phyloP scores from a whole-genome alignment of 192 early-diverging fungal species.

The Cladochytrium replicatum region DNA sequence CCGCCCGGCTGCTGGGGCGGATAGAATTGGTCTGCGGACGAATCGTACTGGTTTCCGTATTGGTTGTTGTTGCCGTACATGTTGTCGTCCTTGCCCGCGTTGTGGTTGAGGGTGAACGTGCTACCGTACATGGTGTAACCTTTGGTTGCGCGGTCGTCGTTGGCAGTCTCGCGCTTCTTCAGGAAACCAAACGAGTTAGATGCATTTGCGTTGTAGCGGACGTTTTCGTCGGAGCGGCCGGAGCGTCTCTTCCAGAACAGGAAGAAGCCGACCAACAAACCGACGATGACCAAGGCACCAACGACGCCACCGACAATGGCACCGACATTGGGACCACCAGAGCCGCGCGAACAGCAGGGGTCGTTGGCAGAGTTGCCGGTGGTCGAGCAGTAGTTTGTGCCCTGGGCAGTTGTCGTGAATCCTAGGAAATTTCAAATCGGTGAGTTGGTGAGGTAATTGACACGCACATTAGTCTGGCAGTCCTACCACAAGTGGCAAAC shows the following conservation, averaged over 20 bases:
- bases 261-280: background rate
- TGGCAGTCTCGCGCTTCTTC: background rate
- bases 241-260: background rate
- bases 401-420: background rate
- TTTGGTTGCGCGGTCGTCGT: background rate
- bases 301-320: background rate
- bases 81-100: background rate
- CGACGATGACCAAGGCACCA: background rate
- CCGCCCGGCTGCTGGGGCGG: background rate
- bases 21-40: background rate
- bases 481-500: background rate
- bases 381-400: background rate
- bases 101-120: background rate
- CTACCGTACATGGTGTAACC: background rate
- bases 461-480: background rate
- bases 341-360: background rate
- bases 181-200: background rate
- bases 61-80: too few relatives aligned
- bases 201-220: background rate
- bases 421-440: too few relatives aligned
- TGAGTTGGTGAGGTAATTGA: background rate
- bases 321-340: background rate
- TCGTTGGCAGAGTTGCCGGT: background rate
- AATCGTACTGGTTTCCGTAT: background rate
- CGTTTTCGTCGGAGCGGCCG: background rate